These are phyloP conservation scores for Coemansia javaensis DNA, from an alignment of 192 early-diverging fungal genomes.

Conservation along the genomic window DNA sequence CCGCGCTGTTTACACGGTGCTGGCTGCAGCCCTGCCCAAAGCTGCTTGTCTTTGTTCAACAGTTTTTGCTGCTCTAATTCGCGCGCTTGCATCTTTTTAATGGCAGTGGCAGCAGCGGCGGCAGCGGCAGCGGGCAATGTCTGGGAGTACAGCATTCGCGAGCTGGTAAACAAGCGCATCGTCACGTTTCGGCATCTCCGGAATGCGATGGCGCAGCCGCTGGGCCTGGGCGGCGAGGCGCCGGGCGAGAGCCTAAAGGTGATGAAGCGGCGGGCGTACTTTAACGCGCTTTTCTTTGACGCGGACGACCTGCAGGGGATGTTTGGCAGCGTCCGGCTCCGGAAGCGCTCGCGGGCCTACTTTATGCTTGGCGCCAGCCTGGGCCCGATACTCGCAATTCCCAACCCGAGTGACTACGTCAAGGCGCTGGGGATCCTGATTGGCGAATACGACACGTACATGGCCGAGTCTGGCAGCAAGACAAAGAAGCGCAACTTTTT, in stretches of 20 bases:
- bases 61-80: too few species aligned
- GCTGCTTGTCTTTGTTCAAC: too few species aligned
- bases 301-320: constrained; percentile 39
- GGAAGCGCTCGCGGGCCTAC: constrained; percentile 55
- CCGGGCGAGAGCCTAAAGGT: constrained; percentile 1
- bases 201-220: constrained; percentile 36
- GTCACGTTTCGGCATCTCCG: constrained; percentile 51
- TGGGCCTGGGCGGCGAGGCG: constrained; percentile 12
- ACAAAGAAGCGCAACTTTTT: constrained; percentile 47
- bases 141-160: constrained; percentile 50
- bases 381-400: constrained; percentile 61
- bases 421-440: constrained; percentile 60
- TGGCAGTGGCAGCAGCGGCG: too few species aligned
- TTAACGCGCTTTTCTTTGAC: constrained; percentile 44
- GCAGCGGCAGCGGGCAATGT: constrained; percentile 35
- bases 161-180: constrained; percentile 49
- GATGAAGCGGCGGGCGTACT: constrained; percentile 37
- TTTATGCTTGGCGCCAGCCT: constrained; percentile 63
- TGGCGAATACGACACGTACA: constrained; percentile 53
- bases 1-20: too few species aligned
- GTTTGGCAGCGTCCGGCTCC: constrained; percentile 44
- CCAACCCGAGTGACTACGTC: constrained; percentile 58
- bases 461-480: constrained; percentile 42
- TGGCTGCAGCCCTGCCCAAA: too few species aligned
- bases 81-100: too few species aligned